Percentiles rank a stretch among this genome's conserved stretches.
phyloP scores from a whole-genome alignment of 2,329 filamentous ascomycete species.

The Exophiala sideris region DNA sequence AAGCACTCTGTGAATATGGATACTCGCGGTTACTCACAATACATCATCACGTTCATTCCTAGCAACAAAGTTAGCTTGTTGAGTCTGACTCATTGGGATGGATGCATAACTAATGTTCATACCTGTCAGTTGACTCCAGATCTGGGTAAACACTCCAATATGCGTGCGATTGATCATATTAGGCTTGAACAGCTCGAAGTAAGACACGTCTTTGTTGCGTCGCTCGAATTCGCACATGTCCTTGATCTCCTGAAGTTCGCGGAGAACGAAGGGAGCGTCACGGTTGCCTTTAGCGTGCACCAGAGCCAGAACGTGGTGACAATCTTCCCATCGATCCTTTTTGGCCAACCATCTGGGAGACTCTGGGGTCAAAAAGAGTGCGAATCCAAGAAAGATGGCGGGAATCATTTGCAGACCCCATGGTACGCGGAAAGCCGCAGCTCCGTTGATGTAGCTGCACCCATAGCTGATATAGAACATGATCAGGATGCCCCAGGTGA shows the following conservation, averaged over 20 bases:
- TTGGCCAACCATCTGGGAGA: constrained; percentile 63
- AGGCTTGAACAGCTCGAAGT: constrained; percentile 68
- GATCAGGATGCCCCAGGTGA: constrained; percentile 66
- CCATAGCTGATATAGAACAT: constrained; percentile 58
- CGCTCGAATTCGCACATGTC: constrained; percentile 72
- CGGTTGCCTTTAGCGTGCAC: constrained; percentile 65
- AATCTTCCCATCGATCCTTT: constrained; percentile 58
- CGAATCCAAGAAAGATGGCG: constrained; percentile 55
- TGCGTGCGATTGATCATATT: constrained; percentile 71
- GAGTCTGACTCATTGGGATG: too few species aligned
- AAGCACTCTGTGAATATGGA: too few species aligned
- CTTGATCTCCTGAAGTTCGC: constrained; percentile 69
- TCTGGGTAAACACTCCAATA: constrained; percentile 69
- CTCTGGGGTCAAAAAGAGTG: constrained; percentile 60
- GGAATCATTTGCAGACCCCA: constrained; percentile 65
- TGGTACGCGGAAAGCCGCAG: constrained; percentile 60
- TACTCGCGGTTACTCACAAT: too few species aligned
- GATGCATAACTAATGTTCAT: constrained; percentile 49
- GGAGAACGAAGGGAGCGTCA: constrained; percentile 62
- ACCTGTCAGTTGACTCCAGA: constrained; percentile 72
- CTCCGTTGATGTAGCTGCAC: constrained; percentile 57
- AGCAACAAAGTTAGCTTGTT: too few species aligned
- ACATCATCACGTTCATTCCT: constrained; percentile 57
- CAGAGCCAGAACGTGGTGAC: constrained; percentile 48
- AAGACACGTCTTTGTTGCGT: constrained; percentile 65